Conservation (phyloP, 345 rosid genomes). For the Acer yangbiense region DNA sequence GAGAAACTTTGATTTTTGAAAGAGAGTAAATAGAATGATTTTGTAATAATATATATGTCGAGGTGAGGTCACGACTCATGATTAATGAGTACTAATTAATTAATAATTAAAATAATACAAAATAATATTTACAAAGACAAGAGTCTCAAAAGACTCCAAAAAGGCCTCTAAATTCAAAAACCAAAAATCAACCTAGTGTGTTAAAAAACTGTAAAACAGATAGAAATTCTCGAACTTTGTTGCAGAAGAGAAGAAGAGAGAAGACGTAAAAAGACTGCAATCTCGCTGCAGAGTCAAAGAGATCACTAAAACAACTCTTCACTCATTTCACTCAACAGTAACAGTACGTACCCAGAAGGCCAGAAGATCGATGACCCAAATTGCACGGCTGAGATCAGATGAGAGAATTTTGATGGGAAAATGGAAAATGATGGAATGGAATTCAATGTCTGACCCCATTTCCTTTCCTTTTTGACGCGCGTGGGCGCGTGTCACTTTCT, state of each 20-base stretch:
- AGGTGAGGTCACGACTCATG: constrained; percentile 1
- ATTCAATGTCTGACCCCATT: constrained; percentile 32
- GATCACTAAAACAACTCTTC: background rate
- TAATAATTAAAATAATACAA: background rate
- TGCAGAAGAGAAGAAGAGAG: background rate
- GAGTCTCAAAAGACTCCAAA: constrained; percentile 53
- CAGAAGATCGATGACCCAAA: background rate
- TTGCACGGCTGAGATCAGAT: background rate
- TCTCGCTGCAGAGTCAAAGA: constrained; percentile 19
- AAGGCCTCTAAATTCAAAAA: constrained; percentile 30
- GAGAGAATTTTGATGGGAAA: background rate
- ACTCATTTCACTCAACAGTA: background rate
- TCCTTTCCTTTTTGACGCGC: constrained; percentile 27
- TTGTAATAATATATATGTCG: constrained; percentile 35
- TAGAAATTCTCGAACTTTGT: constrained; percentile 24
- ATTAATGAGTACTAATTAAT: background rate
- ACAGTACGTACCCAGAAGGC: background rate
- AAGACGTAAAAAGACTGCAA: constrained; percentile 21
- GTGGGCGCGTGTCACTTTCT: constrained; percentile 31
- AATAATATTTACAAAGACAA: constrained; percentile 21
- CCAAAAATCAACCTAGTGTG: constrained; percentile 24
- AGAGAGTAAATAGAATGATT: constrained; percentile 29
- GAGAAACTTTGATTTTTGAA: background rate
- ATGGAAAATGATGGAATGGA: background rate
- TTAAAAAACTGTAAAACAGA: constrained; percentile 2